phyloP scores from a whole-genome alignment of 129 eudicot genomes.

The Glebionis coronaria region DNA sequence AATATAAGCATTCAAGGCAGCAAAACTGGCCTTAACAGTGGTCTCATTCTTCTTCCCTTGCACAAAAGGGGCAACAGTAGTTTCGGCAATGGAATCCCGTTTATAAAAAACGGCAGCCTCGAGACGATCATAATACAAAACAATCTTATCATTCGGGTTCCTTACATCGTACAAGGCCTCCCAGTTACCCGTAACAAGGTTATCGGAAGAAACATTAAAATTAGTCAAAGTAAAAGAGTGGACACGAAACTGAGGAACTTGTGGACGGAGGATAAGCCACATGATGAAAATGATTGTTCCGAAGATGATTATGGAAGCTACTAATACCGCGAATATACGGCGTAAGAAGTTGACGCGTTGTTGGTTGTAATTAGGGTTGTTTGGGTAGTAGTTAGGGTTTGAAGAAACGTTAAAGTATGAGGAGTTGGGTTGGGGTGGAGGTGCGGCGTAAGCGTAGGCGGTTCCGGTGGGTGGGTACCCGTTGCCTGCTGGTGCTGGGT shows the following conservation, averaged over 20 bases:
- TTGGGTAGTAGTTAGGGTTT: slow-evolving; percentile 36
- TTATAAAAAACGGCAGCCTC: slow-evolving; percentile 44
- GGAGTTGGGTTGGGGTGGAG: slow-evolving; percentile 21
- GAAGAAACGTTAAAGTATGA: slow-evolving; percentile 37
- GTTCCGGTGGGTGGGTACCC: slow-evolving; percentile 37
- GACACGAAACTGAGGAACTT: slow-evolving; percentile 64
- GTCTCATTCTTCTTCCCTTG: slow-evolving; percentile 63
- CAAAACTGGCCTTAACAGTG: slow-evolving; percentile 39
- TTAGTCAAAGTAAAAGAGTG: slow-evolving; percentile 46
- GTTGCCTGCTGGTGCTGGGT: slow-evolving; percentile 36
- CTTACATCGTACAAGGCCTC: slow-evolving; percentile 40
- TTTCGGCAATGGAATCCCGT: slow-evolving; percentile 27
- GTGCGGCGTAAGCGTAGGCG: slow-evolving; percentile 60
- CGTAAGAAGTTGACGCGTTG: slow-evolving; percentile 76
- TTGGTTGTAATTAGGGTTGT: slow-evolving; percentile 45
- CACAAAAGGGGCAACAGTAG: slow-evolving; percentile 52
- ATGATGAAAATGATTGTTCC: slow-evolving; percentile 62
- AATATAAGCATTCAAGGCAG: slow-evolving; percentile 39
- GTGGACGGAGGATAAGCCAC: slow-evolving; percentile 87
- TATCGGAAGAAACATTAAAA: slow-evolving; percentile 34
- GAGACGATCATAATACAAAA: slow-evolving; percentile 50
- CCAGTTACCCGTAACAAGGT: slow-evolving; percentile 52
- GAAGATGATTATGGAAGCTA: slow-evolving; percentile 52
- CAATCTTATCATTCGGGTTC: slow-evolving; percentile 77
- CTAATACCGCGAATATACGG: slow-evolving; percentile 54